A percentile compares a stretch with the other conserved stretches of the same genome.
phyloP scores from a whole-genome alignment of 2,329 filamentous ascomycete species.

The Aspergillus sp. region DNA sequence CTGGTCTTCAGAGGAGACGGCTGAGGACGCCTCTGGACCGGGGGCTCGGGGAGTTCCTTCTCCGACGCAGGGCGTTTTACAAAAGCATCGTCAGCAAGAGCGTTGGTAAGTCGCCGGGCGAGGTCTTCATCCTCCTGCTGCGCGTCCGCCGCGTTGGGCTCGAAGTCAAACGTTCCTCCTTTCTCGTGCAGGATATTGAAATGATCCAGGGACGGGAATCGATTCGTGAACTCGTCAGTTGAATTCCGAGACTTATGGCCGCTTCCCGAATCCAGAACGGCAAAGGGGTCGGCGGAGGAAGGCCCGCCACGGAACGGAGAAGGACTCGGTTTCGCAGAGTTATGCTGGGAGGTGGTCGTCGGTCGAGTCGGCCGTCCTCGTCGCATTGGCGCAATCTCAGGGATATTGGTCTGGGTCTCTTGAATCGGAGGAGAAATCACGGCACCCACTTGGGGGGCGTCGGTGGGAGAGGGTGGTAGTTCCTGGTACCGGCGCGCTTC shows the following conservation, averaged over 20 bases:
- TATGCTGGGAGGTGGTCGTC: constrained; percentile 40
- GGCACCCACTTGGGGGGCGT: constrained; percentile 69
- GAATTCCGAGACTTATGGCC: constrained; percentile 49
- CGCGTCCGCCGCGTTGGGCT: constrained; percentile 51
- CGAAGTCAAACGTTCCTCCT: constrained; percentile 81
- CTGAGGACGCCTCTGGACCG: constrained; percentile 24
- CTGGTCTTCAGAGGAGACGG: constrained; percentile 22
- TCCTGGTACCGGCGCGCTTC: constrained; percentile 63
- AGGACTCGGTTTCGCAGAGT: constrained; percentile 58
- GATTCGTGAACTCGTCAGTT: constrained; percentile 76
- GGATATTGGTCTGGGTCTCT: constrained; percentile 66
- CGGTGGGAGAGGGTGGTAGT: constrained; percentile 56
- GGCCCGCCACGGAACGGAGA: constrained; percentile 60
- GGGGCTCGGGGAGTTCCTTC: constrained; percentile 27
- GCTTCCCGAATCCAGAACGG: constrained; percentile 72
- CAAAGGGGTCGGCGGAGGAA: constrained; percentile 79
- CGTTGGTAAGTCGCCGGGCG: constrained; percentile 68
- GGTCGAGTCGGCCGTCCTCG: constrained; percentile 70
- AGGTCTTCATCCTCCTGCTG: constrained; percentile 52
- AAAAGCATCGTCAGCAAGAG: constrained; percentile 83
- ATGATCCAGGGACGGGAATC: constrained; percentile 89
- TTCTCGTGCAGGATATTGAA: constrained; percentile 88
- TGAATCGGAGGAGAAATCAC: constrained; percentile 75
- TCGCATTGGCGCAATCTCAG: constrained; percentile 91
- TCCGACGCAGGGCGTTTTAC: constrained; percentile 45